Conservation (phyloP, 2,329 filamentous ascomycete species). For the Hymenoscyphus fraxineus region DNA sequence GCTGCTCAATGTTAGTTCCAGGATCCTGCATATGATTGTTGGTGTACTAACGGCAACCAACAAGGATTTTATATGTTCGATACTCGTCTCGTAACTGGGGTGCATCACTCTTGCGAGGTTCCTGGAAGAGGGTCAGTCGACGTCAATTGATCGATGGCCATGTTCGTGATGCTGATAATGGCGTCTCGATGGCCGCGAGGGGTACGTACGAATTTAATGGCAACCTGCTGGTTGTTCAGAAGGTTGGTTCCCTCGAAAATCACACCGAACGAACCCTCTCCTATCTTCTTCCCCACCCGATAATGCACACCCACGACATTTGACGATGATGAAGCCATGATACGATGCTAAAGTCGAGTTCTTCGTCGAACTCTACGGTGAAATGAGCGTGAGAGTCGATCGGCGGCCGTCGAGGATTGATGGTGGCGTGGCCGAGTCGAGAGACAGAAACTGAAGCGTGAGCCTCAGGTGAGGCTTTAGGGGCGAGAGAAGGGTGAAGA, state of each 20-base stretch:
- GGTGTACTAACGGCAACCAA: slow-evolving; percentile 85
- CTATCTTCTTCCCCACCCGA: slow-evolving; percentile 98
- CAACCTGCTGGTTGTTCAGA: slow-evolving; percentile 97
- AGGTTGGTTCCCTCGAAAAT: slow-evolving; percentile 99
- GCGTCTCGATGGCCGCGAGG: background rate
- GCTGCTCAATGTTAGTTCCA: slow-evolving; percentile 53
- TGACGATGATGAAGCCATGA: slow-evolving; percentile 47
- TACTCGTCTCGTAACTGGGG: slow-evolving; percentile 98
- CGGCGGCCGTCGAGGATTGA: slow-evolving; percentile 1
- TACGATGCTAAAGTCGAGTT: slow-evolving; percentile 15
- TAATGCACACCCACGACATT: slow-evolving; percentile 99
- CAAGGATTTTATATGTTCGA: slow-evolving; percentile 97
- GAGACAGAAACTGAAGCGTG: slow-evolving; percentile 14
- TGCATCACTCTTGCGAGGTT: slow-evolving; percentile 97
- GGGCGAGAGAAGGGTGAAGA: slow-evolving; percentile 10
- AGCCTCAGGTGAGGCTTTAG: slow-evolving; percentile 9
- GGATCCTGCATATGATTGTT: slow-evolving; percentile 11
- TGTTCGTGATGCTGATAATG: too few relatives aligned
- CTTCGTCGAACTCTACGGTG: slow-evolving; percentile 21
- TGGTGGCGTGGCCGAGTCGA: slow-evolving; percentile 11
- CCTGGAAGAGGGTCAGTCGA: slow-evolving; percentile 47
- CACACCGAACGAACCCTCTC: slow-evolving; percentile 96
- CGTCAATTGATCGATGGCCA: background rate
- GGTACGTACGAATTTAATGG: slow-evolving; percentile 91
- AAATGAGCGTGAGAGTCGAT: slow-evolving; percentile 15